Evolutionary conservation across 2,329 filamentous ascomycete species (phyloP).

Genomic region (Cordyceps sp.): DNA sequence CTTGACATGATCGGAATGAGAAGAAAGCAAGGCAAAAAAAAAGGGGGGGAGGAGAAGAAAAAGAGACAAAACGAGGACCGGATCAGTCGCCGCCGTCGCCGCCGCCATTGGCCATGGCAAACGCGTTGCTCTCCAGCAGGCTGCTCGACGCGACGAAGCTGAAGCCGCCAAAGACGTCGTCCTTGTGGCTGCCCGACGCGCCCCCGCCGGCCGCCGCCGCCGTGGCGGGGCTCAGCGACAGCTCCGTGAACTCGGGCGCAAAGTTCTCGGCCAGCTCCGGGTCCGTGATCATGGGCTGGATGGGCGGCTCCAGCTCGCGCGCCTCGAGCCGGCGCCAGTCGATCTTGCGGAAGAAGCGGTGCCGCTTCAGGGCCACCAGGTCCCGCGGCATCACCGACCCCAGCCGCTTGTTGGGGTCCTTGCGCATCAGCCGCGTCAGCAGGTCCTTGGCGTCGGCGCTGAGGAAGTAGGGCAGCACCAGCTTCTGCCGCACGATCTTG

Average conservation of each 20-base stretch:
- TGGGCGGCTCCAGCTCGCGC: constrained; percentile 73
- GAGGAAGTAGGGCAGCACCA: constrained; percentile 77
- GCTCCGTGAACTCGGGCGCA: constrained; percentile 72
- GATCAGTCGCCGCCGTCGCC: neutral
- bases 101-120: constrained; percentile 10
- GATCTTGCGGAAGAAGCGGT: constrained; percentile 94
- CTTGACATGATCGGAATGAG: neutral
- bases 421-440: constrained; percentile 74
- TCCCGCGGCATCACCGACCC: constrained; percentile 84
- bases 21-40: neutral
- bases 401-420: constrained; percentile 81
- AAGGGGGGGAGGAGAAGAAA: neutral
- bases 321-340: constrained; percentile 80
- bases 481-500: constrained; percentile 87
- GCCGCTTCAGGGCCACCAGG: constrained; percentile 67
- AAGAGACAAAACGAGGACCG: neutral
- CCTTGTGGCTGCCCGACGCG: constrained; percentile 20
- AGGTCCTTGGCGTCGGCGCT: constrained; percentile 87
- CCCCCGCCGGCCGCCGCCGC: constrained; percentile 24
- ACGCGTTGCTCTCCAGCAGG: constrained; percentile 32
- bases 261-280: constrained; percentile 97
- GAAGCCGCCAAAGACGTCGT: constrained; percentile 46
- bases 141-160: constrained; percentile 45
- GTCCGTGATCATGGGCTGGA: constrained; percentile 85
- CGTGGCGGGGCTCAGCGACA: constrained; percentile 62